phyloP scores from a whole-genome alignment of 345 rosid species.

The Euclidium syriacum region DNA sequence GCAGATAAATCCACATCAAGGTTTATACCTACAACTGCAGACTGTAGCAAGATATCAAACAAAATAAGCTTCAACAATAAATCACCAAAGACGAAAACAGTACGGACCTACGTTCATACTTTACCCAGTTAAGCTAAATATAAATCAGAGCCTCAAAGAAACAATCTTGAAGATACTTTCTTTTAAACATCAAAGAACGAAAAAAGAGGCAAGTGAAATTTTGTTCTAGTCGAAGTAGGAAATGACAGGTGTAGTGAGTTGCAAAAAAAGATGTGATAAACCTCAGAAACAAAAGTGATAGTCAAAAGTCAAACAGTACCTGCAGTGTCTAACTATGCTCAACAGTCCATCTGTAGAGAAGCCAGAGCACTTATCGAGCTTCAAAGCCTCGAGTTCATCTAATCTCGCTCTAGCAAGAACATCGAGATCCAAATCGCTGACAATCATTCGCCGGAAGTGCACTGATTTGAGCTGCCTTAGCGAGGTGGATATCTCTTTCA shows the following conservation, averaged over 20 bases:
- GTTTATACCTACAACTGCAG: neutral
- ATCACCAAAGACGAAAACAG: neutral
- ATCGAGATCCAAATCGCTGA: conserved; percentile 72
- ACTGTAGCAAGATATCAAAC: neutral
- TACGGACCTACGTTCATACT: neutral
- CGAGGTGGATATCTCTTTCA: conserved; percentile 42
- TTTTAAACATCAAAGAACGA: neutral
- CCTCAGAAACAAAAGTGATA: neutral
- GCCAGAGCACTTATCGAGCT: conserved; percentile 88
- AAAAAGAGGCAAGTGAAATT: neutral
- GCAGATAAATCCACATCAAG: neutral
- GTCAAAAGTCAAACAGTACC: conserved; percentile 32
- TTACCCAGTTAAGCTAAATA: neutral
- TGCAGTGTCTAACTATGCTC: conserved; percentile 63
- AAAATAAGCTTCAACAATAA: neutral
- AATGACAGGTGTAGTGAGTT: neutral
- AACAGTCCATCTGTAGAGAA: conserved; percentile 81
- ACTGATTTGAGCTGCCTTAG: conserved; percentile 56
- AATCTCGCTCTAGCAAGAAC: conserved; percentile 44
- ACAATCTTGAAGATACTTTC: neutral
- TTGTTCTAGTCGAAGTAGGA: neutral
- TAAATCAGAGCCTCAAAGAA: neutral
- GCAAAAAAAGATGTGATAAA: too few species aligned
- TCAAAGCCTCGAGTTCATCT: conserved; percentile 45
- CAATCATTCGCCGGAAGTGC: conserved; percentile 86